These are phyloP conservation scores for Penicillium waksmanii DNA, from an alignment of 495 filamentous ascomycete species.

Conservation along the genomic window DNA sequence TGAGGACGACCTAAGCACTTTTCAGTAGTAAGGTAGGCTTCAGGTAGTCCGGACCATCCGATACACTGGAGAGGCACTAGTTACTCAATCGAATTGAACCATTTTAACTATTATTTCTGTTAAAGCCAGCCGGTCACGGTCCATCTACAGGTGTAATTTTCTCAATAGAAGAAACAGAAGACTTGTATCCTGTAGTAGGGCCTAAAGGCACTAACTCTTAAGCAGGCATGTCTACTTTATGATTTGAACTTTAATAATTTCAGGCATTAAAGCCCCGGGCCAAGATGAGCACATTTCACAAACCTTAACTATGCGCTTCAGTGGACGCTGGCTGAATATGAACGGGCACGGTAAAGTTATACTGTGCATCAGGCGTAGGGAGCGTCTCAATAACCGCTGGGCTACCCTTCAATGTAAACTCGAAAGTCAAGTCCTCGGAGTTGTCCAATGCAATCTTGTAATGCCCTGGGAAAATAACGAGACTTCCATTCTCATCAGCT, in stretches of 20 bases:
- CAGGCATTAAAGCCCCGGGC: constrained; percentile 10
- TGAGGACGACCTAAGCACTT: constrained; percentile 8
- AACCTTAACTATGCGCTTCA: constrained; percentile 7
- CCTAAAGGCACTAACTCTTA: constrained; percentile 2
- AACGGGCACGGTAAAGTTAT: constrained; percentile 19
- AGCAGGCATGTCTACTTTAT: constrained; percentile 5
- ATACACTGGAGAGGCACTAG: constrained; percentile 6
- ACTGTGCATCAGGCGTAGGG: constrained; percentile 14
- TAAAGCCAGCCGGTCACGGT: constrained; percentile 8
- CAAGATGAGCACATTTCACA: constrained; percentile 9
- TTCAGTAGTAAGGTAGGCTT: constrained; percentile 10
- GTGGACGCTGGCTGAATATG: constrained; percentile 14
- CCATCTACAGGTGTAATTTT: constrained; percentile 9
- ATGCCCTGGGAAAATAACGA: constrained; percentile 60
- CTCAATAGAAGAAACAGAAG: constrained; percentile 10
- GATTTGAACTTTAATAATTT: constrained; percentile 7
- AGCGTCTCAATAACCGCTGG: constrained; percentile 15
- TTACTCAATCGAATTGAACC: constrained; percentile 11
- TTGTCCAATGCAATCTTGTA: constrained; percentile 57
- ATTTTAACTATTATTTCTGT: constrained; percentile 9
- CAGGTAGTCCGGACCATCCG: constrained; percentile 8
- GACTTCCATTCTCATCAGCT: constrained; percentile 56
- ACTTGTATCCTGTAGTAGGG: constrained; percentile 9
- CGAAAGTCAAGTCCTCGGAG: constrained; percentile 8
- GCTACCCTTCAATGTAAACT: constrained; percentile 17